Evolutionary conservation across 495 filamentous ascomycete species (phyloP).

Genomic region (Penicillium bialowiezense): DNA sequence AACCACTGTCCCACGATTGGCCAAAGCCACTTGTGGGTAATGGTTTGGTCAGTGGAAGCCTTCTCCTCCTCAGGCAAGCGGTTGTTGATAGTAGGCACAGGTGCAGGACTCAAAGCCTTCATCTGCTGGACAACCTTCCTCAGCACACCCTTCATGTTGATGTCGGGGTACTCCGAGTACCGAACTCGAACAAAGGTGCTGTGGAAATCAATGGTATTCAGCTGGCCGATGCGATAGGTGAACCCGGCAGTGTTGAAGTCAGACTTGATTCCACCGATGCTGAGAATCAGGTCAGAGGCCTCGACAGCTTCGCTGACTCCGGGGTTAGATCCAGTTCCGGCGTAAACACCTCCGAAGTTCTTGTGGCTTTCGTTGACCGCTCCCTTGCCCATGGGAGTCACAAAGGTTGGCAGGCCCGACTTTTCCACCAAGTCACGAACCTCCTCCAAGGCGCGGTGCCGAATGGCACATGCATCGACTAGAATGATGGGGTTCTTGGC

Average conservation of each 20-base stretch:
- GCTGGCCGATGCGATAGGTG: slow-evolving; percentile 76
- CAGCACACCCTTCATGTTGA: slow-evolving; percentile 85
- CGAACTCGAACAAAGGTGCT: slow-evolving; percentile 70
- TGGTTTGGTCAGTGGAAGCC: slow-evolving; percentile 47
- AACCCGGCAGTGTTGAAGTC: slow-evolving; percentile 94
- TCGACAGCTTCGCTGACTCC: slow-evolving; percentile 74
- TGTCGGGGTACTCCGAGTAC: slow-evolving; percentile 79
- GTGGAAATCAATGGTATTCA: slow-evolving; percentile 87
- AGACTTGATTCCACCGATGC: slow-evolving; percentile 77
- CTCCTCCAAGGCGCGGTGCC: slow-evolving; percentile 73
- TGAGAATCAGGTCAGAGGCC: slow-evolving; percentile 76
- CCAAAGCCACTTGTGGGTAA: slow-evolving; percentile 89
- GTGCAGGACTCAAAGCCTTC: slow-evolving; percentile 51
- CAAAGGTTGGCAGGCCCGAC: slow-evolving; percentile 77
- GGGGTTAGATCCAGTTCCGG: slow-evolving; percentile 70
- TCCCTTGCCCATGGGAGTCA: slow-evolving; percentile 90
- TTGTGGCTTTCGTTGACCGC: slow-evolving; percentile 74
- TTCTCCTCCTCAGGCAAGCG: slow-evolving; percentile 53
- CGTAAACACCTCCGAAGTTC: slow-evolving; percentile 84
- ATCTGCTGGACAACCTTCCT: slow-evolving; percentile 64
- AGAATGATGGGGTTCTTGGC: slow-evolving; percentile 79
- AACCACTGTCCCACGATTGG: slow-evolving; percentile 76
- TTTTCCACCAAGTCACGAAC: slow-evolving; percentile 74
- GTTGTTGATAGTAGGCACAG: slow-evolving; percentile 48
- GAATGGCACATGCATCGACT: slow-evolving; percentile 88